Evolutionary conservation across 495 filamentous ascomycete genomes (phyloP).

Genomic region (Geopyxis carbonaria): DNA sequence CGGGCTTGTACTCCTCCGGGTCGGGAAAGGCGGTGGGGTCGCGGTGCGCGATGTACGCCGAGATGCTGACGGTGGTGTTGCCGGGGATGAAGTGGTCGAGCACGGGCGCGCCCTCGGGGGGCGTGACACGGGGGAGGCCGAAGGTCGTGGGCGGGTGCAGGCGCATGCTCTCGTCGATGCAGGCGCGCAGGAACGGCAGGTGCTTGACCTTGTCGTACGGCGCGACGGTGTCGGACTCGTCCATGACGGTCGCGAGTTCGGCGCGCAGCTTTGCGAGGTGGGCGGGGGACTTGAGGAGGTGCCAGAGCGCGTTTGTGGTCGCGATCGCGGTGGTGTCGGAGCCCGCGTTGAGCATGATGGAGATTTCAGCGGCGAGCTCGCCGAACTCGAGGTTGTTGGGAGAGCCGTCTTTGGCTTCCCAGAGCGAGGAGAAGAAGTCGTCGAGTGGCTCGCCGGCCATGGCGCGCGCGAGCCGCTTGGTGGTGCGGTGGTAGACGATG

Average conservation of each 20-base stretch:
- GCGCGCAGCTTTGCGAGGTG: constrained; percentile 35
- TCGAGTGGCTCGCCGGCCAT: constrained; percentile 37
- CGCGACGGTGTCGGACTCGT: too few relatives aligned
- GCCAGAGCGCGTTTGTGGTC: constrained; percentile 36
- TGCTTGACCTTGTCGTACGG: too few relatives aligned
- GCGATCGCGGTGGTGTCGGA: constrained; percentile 39
- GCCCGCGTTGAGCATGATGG: constrained; percentile 37
- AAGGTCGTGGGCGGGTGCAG: constrained; percentile 78
- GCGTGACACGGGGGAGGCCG: constrained; percentile 69
- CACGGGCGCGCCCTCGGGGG: constrained; percentile 39
- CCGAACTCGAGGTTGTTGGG: constrained; percentile 24
- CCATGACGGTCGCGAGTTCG: constrained; percentile 38
- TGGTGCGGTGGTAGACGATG: constrained; percentile 29
- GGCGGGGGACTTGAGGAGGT: constrained; percentile 37
- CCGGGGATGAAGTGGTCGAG: constrained; percentile 28
- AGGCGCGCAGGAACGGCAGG: constrained; percentile 62
- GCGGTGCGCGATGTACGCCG: too few relatives aligned
- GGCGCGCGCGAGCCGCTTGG: constrained; percentile 29
- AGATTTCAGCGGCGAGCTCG: constrained; percentile 28
- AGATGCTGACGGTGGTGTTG: constrained; percentile 26
- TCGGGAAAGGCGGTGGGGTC: constrained; percentile 59
- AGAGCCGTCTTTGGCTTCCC: constrained; percentile 34
- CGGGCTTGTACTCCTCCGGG: constrained; percentile 59
- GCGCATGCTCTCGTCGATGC: constrained; percentile 78
- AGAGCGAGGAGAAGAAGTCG: constrained; percentile 40